Evolutionary conservation across 2,329 filamentous ascomycete species (phyloP), one percentile per base, ranked within the genome.

Genomic region (Cryphonectria radicalis): DNA sequence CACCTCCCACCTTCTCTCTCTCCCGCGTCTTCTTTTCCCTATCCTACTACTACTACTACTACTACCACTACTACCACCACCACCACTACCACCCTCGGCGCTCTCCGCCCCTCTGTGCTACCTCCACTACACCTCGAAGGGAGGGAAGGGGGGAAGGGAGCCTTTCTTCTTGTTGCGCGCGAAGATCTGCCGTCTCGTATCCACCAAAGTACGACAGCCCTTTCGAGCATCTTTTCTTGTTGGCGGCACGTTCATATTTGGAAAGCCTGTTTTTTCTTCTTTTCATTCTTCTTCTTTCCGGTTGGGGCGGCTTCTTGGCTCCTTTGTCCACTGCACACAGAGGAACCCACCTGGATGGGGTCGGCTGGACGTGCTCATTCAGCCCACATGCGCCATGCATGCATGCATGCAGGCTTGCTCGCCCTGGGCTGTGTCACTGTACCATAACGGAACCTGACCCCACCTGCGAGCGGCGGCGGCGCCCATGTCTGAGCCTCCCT

Each of bases 321-420:
- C 28, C 55, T 59, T 59, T 59, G 55, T 59, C 55, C 55, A 17
- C 28, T 59, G 28, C 55, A 59, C 55, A 59, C 55, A 32, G 13
- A 32, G 25, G 25, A 32, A 32, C 25, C 25, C 55, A 32, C 55
- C 28, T 22, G 19, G 28, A 32, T 19, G 28, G 55, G 55, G 55
- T 8, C 13, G 55, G 55, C 55, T 19, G 25, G 55, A 32, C 25
- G 28, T 59, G 13, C 55, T 59, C 55, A 8, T 32, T 19, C 55
- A 59, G 25, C 55, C 55, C 55, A 32, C 55, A 28, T 50, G 46
- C 46, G n/a, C 2, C 55, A 28, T 50, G 46, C 46, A 50, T 22
- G 43, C 43, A 50, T 4, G 19, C 43, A 46, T 25, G 50, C 50
- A 25, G 19, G 25, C 50, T 3, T 11, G 50, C n/a, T 35, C 28